Percentiles rank a stretch among this genome's conserved stretches.
Conservation (phyloP, 1,139 yeast species). For the Diutina pseudorugosa region DNA sequence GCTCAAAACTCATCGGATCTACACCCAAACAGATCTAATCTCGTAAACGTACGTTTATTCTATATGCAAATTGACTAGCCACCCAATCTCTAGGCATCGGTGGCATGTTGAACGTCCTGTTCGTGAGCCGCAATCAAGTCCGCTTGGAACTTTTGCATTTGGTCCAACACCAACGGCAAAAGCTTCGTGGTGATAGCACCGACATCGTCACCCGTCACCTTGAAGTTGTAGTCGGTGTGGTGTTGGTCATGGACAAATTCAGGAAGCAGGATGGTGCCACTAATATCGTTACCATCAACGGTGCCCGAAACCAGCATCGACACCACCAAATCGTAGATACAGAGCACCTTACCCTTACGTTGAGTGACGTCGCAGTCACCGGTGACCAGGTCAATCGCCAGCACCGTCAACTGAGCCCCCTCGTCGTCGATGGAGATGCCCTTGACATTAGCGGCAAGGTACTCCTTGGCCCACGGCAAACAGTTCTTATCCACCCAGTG, state of each 20-base stretch:
- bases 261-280: conserved; percentile 36
- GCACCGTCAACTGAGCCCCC: conserved; percentile 22
- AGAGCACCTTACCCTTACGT: conserved; percentile 67
- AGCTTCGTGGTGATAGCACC: conserved; percentile 30
- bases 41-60: too few species aligned
- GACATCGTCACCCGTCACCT: conserved; percentile 26
- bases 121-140: conserved; percentile 53
- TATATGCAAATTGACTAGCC: too few species aligned
- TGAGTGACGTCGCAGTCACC: conserved; percentile 80
- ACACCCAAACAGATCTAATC: too few species aligned
- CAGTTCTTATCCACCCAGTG: conserved; percentile 81
- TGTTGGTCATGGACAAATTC: conserved; percentile 69
- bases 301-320: conserved; percentile 31
- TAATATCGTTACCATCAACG: conserved; percentile 13
- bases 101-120: conserved; percentile 41
- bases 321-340: conserved; percentile 56
- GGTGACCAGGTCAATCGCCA: conserved; percentile 31
- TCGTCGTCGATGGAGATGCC: conserved; percentile 24
- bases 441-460: conserved; percentile 34
- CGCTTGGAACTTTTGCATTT: conserved; percentile 45
- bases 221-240: conserved; percentile 51
- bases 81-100: conserved; percentile 9
- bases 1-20: too few species aligned
- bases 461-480: conserved; percentile 60
- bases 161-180: conserved; percentile 36